Evolutionary conservation across 148 eudicot species (phyloP), one percentile per base, ranked within the genome.

Genomic region (Chenopodium quinoa): DNA sequence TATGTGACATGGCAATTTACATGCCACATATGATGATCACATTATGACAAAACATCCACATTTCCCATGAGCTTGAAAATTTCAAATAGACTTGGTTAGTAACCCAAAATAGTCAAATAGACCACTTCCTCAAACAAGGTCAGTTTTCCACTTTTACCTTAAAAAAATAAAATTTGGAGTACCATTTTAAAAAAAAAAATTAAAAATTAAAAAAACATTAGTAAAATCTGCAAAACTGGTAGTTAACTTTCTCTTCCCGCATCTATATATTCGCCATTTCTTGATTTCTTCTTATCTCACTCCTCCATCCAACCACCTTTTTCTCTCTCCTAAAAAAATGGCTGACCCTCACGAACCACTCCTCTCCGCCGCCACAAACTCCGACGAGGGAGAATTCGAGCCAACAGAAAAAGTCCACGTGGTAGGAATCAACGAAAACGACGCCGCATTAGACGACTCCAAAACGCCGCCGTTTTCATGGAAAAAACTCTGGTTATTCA

Each of bases 401-500:
- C 54, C 86, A 46, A 78, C 84, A 71, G 91, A 89, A 79, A 97
- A 89, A 72, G 88, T 97, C 83, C 92, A 92, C 88, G 84, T 97
- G 12, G 60, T 90, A 76, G 86, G 82, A 22, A 78, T 88, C 47
- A 4, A 68, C 40, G 79, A 60, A 50, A 82, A 66, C 64, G 87
- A 62, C 10, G 84, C 4, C 75, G 83, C 70, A 73, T 77, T 25
- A 22, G 83, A 82, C 83, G 86, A 76, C 75, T 44, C 64, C 79
- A 78, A 32, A 27, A 75, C 91, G 85, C 94, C 98, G 72, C 92
- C 98, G 68, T 97, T 97, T 78, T 97, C 99, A 16, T 97, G 95
- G 94, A 84, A 85, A 75, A 97, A 97, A 86, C 91, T 97, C 2
- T 97, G 99, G 99, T 79, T 91, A 0, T 97, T 97, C 85, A 97